phyloP scores from a whole-genome alignment of 1,284 basidiomycete species.

The Cutaneotrichosporon sp. region DNA sequence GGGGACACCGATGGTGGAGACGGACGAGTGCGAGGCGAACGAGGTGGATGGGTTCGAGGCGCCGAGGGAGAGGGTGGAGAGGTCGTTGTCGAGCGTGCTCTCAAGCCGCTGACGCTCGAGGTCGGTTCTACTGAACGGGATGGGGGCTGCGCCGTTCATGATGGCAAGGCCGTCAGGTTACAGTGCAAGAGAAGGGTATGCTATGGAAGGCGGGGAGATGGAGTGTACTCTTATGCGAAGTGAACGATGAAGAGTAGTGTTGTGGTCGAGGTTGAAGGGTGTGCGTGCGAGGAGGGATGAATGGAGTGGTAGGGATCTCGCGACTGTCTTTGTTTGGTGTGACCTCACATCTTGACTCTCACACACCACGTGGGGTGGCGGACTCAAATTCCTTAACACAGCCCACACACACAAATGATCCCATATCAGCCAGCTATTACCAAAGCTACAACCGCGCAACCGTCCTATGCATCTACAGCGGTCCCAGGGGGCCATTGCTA shows the following conservation, averaged over 20 bases:
- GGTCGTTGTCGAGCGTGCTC: conserved; percentile 48
- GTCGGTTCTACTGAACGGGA: conserved; percentile 45
- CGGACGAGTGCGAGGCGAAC: conserved; percentile 24
- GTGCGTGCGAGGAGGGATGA: neutral
- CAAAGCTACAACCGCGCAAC: conserved; percentile 2
- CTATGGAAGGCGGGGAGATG: neutral
- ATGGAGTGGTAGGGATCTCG: neutral
- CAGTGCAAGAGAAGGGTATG: neutral
- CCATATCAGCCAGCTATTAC: neutral
- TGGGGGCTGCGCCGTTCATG: conserved; percentile 40
- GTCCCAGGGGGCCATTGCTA: conserved; percentile 23
- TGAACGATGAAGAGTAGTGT: conserved; percentile 9
- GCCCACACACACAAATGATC: neutral
- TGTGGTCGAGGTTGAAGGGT: too few relatives aligned
- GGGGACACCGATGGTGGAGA: conserved; percentile 27
- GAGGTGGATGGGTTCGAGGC: conserved; percentile 15
- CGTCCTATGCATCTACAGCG: conserved; percentile 21
- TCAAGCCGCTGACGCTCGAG: conserved; percentile 50
- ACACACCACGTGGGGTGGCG: conserved; percentile 8
- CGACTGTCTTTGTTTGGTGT: conserved; percentile 21
- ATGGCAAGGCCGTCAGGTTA: neutral
- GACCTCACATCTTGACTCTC: neutral
- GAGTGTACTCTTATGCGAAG: too few relatives aligned
- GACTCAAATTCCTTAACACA: neutral
- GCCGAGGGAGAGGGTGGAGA: conserved; percentile 45